Base-by-base conservation (phyloP, 768 basidiomycete genomes). In the Suillus americanus region DNA sequence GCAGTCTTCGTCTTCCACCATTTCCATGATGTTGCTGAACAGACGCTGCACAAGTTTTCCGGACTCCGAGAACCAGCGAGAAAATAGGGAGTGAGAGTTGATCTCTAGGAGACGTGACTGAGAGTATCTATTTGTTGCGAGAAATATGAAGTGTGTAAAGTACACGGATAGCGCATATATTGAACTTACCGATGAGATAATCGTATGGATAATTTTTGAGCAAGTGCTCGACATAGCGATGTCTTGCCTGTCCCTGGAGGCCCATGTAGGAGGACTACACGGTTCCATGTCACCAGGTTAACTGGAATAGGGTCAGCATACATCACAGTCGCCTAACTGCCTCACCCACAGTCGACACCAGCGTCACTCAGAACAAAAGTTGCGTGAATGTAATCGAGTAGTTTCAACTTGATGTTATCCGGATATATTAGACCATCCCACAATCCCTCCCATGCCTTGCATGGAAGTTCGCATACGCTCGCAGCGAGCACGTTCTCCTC, bases 241-340 rank as follows among this genome's bases (percentile, higher is more conserved):
- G 97, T 99, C 79, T 99, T 99, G 14, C 97, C 97, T 2, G 97
- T 98, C 0, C 97, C 97, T 2, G 97, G 97, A 28, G 97, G 97
- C 0, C 97, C 97, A 73, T 99, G 96, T 16, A 99, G 81, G 9
- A 99, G 80, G 1, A 98, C 92, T 16, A 99, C 90, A 2, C 97
- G 88, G 72, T 98, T 99, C 95, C 96, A 98, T 0, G 94, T 89
- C 13, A 99, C 88, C 43, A 99, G 82, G 71, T 99, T 97, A 77
- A 88, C 92, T 93, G 64, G 3, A 59, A n/a, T 41, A 40, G 46
- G 45, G 28, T 71, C 60, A 61, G 62, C 23, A 56, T 46, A 55
- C 45, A 64, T 64, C 54, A 61, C 14, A 2, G 35, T 40, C 38
- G 14, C 18, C 56, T 48, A 59, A 37, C 61, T n/a, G 13, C 13